Evolutionary conservation across 306 rosid genomes (phyloP), one percentile per base, ranked within the genome.

Genomic region (Prunus davidiana): DNA sequence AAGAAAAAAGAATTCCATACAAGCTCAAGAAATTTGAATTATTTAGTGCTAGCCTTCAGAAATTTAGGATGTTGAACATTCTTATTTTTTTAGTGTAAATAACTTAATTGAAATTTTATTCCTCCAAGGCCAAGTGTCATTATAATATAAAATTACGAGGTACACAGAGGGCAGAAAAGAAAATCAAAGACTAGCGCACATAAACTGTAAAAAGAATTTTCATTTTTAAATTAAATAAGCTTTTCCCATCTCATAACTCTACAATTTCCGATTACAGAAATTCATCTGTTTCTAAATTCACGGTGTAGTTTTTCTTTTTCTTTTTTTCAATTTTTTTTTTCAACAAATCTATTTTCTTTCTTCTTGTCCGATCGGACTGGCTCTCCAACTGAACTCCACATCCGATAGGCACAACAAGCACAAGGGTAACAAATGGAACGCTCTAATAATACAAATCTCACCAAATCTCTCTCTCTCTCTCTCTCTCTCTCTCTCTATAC

Each of bases 371-470:
- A 73, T 77, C 76, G 87, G 90, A 87, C 78, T 51, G 78, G 76
- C 73, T 67, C 74, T 79, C 84, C 82, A 45, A 86, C 63, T 75
- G 64, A 76, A 68, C 79, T 75, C 72, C 56, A 73, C 34, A 50
- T 47, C 89, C 88, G 80, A 81, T 68, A 73, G 85, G 93, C 93
- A 86, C 84, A 86, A 86, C 82, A 86, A 78, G 84, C 83, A 89
- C 86, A 82, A 84, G 78, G 78, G 80, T 80, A 89, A 85, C 69
- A 86, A 88, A 86, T 80, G 80, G 77, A 89, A 84, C 87, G 84
- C 94, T 78, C 91, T 89, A 87, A 88, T 78, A 86, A 85, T 88
- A 90, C 96, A 95, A 80, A 75, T 84, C 91, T 84, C 92, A 81
- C 93, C 96, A 91, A 65, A 24, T 60, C 25, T 54, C 61, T 15